Conservation (phyloP, 495 filamentous ascomycete species). For the Wilcoxina mikolae region DNA sequence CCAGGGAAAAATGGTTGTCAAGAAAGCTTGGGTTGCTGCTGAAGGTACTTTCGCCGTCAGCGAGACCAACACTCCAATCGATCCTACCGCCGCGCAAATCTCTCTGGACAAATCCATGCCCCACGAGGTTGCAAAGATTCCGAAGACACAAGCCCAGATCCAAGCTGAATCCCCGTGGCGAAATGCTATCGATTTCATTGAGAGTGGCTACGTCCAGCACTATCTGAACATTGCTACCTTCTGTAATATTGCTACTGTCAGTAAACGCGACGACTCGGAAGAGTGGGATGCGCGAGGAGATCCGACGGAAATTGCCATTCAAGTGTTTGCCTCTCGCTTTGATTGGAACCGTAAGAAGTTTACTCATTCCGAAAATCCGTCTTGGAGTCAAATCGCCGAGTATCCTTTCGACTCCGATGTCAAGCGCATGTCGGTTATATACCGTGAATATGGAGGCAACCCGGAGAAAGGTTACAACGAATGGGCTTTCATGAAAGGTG, state of each 20-base stretch:
- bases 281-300: constrained; percentile 51
- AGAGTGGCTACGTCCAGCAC: constrained; percentile 34
- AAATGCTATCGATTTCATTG: constrained; percentile 31
- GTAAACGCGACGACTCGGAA: constrained; percentile 33
- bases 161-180: constrained; percentile 19
- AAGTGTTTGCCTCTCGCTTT: constrained; percentile 52
- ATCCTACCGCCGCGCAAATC: constrained; percentile 42
- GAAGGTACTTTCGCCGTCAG: constrained; percentile 47
- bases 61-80: constrained; percentile 40
- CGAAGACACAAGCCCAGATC: constrained; percentile 19
- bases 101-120: constrained; percentile 32
- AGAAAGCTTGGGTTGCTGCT: constrained; percentile 39
- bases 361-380: constrained; percentile 37
- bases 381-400: constrained; percentile 45
- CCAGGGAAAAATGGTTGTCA: constrained; percentile 49
- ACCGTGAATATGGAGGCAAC: constrained; percentile 31
- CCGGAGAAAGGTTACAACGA: constrained; percentile 21
- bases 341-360: constrained; percentile 42
- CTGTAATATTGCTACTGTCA: constrained; percentile 49
- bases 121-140: constrained; percentile 27
- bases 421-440: constrained; percentile 57
- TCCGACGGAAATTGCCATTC: constrained; percentile 56
- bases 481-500: constrained; percentile 49
- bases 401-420: constrained; percentile 54
- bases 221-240: constrained; percentile 49